Evolutionary conservation across 1,284 basidiomycete species (phyloP).

Genomic region (Ustilago loliicola): DNA sequence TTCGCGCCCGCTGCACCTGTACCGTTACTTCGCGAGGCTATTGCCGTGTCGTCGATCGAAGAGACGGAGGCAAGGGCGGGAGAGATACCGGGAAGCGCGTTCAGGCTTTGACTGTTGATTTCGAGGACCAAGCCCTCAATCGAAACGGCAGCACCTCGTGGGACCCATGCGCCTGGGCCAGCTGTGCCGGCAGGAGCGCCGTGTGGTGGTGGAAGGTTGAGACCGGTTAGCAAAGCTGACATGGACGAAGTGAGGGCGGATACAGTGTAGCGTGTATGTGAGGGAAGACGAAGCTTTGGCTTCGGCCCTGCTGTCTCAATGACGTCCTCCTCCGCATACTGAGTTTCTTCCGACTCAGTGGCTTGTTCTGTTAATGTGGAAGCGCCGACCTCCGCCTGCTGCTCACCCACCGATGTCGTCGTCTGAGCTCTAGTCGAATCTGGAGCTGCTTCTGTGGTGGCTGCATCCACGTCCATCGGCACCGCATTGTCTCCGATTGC

Average conservation of each 20-base stretch:
- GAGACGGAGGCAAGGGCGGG: conserved; percentile 32
- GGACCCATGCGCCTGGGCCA: conserved; percentile 63
- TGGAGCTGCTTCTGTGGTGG: background rate
- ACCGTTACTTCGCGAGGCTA: conserved; percentile 1
- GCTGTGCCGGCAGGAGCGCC: conserved; percentile 58
- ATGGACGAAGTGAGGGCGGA: conserved; percentile 48
- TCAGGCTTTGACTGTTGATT: conserved; percentile 43
- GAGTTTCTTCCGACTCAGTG: too few species aligned
- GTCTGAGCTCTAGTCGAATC: background rate
- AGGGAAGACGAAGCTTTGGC: conserved; percentile 38
- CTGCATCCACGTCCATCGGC: conserved; percentile 40
- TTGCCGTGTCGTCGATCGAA: conserved; percentile 9
- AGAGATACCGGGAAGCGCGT: conserved; percentile 36
- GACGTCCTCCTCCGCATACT: conserved; percentile 9
- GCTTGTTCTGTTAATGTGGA: background rate
- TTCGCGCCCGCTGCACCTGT: background rate
- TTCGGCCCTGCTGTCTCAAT: conserved; percentile 19
- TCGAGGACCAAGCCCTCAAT: conserved; percentile 60
- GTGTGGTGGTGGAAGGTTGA: conserved; percentile 58
- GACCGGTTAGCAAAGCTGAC: conserved; percentile 41
- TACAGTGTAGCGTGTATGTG: conserved; percentile 50
- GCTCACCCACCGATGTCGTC: background rate
- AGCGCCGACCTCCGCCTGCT: background rate
- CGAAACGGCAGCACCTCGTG: conserved; percentile 53
- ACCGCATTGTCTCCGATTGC: background rate